Conservation (phyloP, 768 basidiomycete genomes). For the Phaeolepiota aurea region DNA sequence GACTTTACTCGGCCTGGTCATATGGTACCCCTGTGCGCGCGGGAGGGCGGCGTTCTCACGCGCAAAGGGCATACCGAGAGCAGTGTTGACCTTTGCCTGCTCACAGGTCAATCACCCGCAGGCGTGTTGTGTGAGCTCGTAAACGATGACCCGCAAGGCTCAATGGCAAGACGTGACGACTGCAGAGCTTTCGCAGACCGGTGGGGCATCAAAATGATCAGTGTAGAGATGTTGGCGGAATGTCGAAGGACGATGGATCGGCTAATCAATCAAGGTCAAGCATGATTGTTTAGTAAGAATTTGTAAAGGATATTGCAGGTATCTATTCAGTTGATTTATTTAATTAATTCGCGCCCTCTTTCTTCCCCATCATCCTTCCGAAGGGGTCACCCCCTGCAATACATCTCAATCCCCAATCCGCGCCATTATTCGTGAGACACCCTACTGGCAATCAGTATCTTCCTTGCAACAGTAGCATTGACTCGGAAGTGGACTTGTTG, state of each 20-base stretch:
- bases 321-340: neutral
- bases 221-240: slow-evolving; percentile 74
- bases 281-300: neutral
- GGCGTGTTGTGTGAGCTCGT: slow-evolving; percentile 94
- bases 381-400: neutral
- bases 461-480: slow-evolving; percentile 64
- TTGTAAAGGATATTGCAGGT: neutral
- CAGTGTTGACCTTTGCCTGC: slow-evolving; percentile 75
- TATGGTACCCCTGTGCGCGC: slow-evolving; percentile 87
- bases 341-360: neutral
- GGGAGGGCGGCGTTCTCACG: slow-evolving; percentile 75
- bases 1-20: slow-evolving; percentile 94
- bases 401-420: slow-evolving; percentile 31
- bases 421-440: slow-evolving; percentile 1
- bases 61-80: slow-evolving; percentile 93
- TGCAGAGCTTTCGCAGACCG: slow-evolving; percentile 85
- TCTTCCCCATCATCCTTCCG: neutral
- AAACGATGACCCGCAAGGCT: slow-evolving; percentile 81
- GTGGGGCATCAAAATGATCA: slow-evolving; percentile 92
- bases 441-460: slow-evolving; percentile 1
- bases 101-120: slow-evolving; percentile 61
- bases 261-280: slow-evolving; percentile 2
- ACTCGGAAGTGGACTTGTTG: slow-evolving; percentile 50
- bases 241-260: slow-evolving; percentile 31
- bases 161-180: slow-evolving; percentile 93